Conservation (phyloP, 495 filamentous ascomycete genomes). For the Podospora fimiseda region DNA sequence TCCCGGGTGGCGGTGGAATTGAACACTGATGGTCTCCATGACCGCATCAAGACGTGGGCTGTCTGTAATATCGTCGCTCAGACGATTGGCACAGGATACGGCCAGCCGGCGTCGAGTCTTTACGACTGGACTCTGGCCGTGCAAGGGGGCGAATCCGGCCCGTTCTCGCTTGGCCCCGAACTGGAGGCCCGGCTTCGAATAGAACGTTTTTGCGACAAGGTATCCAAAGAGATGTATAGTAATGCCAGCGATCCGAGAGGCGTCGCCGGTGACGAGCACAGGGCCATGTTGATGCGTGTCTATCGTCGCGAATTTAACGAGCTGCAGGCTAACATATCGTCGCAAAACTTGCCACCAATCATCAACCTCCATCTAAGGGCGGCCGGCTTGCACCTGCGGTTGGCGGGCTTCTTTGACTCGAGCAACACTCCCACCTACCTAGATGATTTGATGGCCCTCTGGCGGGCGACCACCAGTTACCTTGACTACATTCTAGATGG, state of each 20-base stretch:
- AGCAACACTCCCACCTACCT: slow-evolving; percentile 66
- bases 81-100: slow-evolving; percentile 82
- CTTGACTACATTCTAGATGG: slow-evolving; percentile 65
- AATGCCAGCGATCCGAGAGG: slow-evolving; percentile 70
- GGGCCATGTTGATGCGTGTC: slow-evolving; percentile 58
- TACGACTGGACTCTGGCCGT: slow-evolving; percentile 81
- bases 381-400: slow-evolving; percentile 71
- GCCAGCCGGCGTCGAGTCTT: slow-evolving; percentile 79
- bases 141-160: slow-evolving; percentile 54
- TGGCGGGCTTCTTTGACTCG: slow-evolving; percentile 85
- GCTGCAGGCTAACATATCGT: slow-evolving; percentile 46
- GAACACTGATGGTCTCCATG: slow-evolving; percentile 75
- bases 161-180: slow-evolving; percentile 60
- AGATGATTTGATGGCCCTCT: slow-evolving; percentile 69
- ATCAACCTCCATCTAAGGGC: slow-evolving; percentile 70
- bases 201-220: slow-evolving; percentile 76
- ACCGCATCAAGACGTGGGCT: slow-evolving; percentile 85
- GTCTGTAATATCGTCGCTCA: slow-evolving; percentile 92
- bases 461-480: slow-evolving; percentile 67
- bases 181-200: slow-evolving; percentile 66
- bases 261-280: slow-evolving; percentile 61
- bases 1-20: slow-evolving; percentile 74
- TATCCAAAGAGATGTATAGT: slow-evolving; percentile 79
- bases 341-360: slow-evolving; percentile 49
- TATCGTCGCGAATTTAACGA: slow-evolving; percentile 52